Evolutionary conservation across 805 yeast genomes (phyloP).

Genomic region (Candida rishiriensis): DNA sequence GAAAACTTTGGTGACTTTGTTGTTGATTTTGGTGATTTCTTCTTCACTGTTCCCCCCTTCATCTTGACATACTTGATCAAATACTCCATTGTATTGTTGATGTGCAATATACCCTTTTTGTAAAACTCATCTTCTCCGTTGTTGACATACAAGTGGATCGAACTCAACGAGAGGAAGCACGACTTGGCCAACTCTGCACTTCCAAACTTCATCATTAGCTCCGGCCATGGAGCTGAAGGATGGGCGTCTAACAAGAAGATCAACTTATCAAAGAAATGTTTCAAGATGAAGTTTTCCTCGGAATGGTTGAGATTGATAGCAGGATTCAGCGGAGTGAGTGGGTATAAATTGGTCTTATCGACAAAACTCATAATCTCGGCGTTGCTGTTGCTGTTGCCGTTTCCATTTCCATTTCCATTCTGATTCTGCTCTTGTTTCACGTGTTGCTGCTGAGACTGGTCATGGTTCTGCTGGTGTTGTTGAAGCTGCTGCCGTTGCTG

Average conservation of each 20-base stretch:
- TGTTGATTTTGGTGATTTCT: not conserved
- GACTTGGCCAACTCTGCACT: slow-evolving; percentile 54
- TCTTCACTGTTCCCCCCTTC: slow-evolving; percentile 2
- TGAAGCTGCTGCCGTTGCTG: not conserved
- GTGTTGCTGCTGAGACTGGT: no score
- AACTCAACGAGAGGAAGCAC: slow-evolving; percentile 52
- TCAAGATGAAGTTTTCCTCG: slow-evolving; percentile 52
- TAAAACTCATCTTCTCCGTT: slow-evolving; percentile 50
- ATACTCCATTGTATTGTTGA: slow-evolving; percentile 53
- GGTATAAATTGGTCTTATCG: slow-evolving; percentile 3
- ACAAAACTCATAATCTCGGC: not conserved
- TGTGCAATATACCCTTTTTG: slow-evolving; percentile 48
- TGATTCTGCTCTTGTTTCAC: no score
- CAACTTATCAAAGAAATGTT: slow-evolving; percentile 51
- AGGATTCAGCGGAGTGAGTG: slow-evolving; percentile 1
- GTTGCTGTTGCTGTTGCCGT: no score
- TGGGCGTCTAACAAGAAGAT: slow-evolving; percentile 54
- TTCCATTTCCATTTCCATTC: not conserved
- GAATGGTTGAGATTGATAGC: slow-evolving; percentile 24
- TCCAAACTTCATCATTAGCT: slow-evolving; percentile 51
- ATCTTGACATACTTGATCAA: slow-evolving; percentile 40
- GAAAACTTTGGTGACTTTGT: no score
- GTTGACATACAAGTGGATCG: slow-evolving; percentile 54
- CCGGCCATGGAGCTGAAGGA: slow-evolving; percentile 61
- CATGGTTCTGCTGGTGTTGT: no score